phyloP scores from a whole-genome alignment of 2,329 filamentous ascomycete species.

The Diaporthe citrichinensis region DNA sequence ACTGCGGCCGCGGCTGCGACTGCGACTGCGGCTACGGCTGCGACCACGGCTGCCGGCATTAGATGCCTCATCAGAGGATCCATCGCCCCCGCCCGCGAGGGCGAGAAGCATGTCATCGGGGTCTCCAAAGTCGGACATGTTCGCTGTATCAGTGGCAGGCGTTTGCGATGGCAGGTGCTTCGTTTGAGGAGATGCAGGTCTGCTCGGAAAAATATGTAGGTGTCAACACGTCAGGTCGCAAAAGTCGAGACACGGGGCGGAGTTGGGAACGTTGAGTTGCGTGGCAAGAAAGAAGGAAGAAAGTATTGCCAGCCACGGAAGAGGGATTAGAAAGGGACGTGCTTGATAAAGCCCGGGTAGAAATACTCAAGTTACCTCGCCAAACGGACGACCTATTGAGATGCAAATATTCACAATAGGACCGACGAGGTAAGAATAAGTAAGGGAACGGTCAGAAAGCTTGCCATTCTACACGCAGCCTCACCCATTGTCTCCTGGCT shows the following conservation, averaged over 20 bases:
- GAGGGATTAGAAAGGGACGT: background rate
- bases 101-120: conserved; percentile 95
- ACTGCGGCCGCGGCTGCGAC: conserved; percentile 19
- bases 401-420: conserved; percentile 31
- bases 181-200: background rate
- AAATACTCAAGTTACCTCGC: background rate
- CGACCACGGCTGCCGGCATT: conserved; percentile 68
- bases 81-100: conserved; percentile 82
- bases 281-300: conserved; percentile 28
- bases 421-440: conserved; percentile 25
- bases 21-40: conserved; percentile 59
- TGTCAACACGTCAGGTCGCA: conserved; percentile 7
- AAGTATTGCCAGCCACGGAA: background rate
- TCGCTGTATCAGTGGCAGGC: conserved; percentile 43
- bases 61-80: conserved; percentile 70
- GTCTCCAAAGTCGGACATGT: conserved; percentile 76
- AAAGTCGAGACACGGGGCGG: background rate
- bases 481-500: conserved; percentile 37
- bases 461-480: conserved; percentile 27
- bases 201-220: background rate
- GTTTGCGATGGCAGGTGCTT: background rate
- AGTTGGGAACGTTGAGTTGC: conserved; percentile 1
- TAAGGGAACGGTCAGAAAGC: background rate
- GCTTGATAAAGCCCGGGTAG: background rate
- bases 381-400: conserved; percentile 27